phyloP scores from a whole-genome alignment of 2,329 filamentous ascomycete genomes.

The Pseudogymnoascus sp. region DNA sequence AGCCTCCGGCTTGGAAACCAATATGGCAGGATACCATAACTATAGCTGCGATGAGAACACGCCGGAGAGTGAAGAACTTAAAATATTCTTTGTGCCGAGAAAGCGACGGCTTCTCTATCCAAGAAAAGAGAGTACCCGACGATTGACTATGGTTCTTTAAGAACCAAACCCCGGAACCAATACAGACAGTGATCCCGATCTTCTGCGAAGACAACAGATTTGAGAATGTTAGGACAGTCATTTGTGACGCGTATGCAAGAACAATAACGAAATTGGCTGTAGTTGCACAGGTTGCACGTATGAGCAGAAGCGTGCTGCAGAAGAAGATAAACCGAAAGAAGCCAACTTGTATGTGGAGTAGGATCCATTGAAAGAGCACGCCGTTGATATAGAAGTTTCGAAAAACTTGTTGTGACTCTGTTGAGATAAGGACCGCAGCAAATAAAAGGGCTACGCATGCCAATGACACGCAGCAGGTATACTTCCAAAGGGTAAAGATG shows the following conservation, averaged over 20 bases:
- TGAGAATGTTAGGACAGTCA: not conserved
- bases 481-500: not conserved
- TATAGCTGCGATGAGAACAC: not conserved
- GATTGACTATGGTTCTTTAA: not conserved
- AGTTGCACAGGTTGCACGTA: not conserved
- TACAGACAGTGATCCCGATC: not conserved
- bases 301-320: not conserved
- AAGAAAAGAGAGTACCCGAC: not conserved
- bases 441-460: not conserved
- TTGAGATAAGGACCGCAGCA: not conserved
- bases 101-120: not conserved
- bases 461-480: not conserved
- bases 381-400: not conserved
- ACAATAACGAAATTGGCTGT: not conserved
- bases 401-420: not conserved
- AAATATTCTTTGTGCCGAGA: not conserved
- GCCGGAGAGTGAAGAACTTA: not conserved
- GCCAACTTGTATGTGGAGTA: not conserved
- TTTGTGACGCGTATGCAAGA: not conserved
- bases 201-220: not conserved
- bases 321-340: not conserved
- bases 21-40: not conserved
- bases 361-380: not conserved
- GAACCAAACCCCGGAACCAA: conserved; percentile 1
- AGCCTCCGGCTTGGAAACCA: not conserved